phyloP scores from a whole-genome alignment of 2,329 filamentous ascomycete species.

The Ophiostoma tasmaniense region DNA sequence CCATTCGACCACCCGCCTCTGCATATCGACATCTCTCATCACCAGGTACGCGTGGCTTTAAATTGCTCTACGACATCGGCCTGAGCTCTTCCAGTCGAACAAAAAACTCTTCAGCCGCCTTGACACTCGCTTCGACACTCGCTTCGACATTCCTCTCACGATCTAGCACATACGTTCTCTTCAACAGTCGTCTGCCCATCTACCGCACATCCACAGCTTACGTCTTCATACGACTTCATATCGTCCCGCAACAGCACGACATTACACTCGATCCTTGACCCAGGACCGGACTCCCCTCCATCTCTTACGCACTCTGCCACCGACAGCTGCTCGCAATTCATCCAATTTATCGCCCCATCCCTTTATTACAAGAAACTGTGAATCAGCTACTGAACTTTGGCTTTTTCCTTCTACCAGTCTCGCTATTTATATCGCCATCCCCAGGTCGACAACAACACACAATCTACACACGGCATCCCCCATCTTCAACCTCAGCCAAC shows the following conservation, averaged over 20 bases:
- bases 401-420: neutral
- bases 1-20: neutral
- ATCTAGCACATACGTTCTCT: neutral
- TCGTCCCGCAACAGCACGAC: neutral
- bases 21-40: neutral
- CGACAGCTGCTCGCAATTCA: neutral
- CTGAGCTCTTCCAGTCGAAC: neutral
- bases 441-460: neutral
- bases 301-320: neutral
- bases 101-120: neutral
- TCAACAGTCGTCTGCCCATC: neutral
- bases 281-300: neutral
- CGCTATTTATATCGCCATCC: neutral
- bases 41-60: neutral
- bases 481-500: neutral
- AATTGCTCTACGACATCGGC: neutral
- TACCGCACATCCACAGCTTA: neutral
- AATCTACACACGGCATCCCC: neutral
- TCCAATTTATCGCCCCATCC: neutral
- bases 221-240: neutral
- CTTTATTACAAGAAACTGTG: neutral
- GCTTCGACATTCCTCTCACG: neutral
- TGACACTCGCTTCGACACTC: neutral
- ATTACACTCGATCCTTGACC: neutral
- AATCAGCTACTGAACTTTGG: neutral